Conservation (phyloP, 495 filamentous ascomycete species). For the Tuber calosporum region DNA sequence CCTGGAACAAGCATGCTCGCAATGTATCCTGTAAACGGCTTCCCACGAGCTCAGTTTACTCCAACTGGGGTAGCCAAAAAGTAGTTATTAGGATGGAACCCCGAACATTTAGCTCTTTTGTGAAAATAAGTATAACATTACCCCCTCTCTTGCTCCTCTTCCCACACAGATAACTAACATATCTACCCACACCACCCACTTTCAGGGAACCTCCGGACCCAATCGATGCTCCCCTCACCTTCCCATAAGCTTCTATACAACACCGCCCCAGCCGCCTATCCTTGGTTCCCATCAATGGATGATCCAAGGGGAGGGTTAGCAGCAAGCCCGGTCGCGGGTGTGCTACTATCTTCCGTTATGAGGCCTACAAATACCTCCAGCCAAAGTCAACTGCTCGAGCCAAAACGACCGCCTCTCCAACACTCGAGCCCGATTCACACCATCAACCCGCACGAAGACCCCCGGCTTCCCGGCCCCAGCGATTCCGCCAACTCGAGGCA, state of each 20-base stretch:
- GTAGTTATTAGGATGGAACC: not conserved
- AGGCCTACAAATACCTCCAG: not conserved
- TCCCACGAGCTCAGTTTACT: not conserved
- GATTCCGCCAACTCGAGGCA: constrained; percentile 5
- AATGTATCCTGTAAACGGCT: not conserved
- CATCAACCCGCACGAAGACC: not conserved
- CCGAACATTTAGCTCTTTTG: not conserved
- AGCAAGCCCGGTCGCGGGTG: not conserved
- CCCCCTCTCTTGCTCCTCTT: not conserved
- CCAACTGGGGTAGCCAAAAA: not conserved
- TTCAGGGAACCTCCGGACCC: not conserved
- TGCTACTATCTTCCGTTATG: not conserved
- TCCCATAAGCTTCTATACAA: not conserved
- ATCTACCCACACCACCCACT: not conserved
- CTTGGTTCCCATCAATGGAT: not conserved
- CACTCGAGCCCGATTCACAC: not conserved
- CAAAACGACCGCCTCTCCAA: not conserved
- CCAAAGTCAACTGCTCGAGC: not conserved
- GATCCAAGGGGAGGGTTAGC: not conserved
- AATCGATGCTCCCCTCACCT: not conserved
- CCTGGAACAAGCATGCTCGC: not conserved
- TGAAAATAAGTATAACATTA: constrained; percentile 1
- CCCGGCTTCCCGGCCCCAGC: not conserved
- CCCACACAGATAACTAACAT: not conserved
- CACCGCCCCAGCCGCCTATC: not conserved